Evolutionary conservation across 768 basidiomycete genomes (phyloP), one percentile per base, ranked within the genome.

Genomic region (Boletus vinaceobasis): DNA sequence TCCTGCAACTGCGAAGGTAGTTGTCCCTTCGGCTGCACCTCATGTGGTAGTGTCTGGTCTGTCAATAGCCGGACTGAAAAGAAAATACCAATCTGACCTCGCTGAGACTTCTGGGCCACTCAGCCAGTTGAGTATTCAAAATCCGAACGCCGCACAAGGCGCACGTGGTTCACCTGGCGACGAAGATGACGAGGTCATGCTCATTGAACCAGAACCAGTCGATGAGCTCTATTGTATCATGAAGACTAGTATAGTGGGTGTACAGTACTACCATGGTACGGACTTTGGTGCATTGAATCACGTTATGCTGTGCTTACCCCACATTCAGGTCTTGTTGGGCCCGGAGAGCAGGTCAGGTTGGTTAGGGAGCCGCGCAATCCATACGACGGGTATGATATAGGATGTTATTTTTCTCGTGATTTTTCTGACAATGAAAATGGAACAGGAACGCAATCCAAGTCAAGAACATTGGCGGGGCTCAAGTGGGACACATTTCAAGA

Each of bases 401-500:
- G 10, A 29, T 31, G 5, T 3, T 9, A 7, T 23, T 14, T 14
- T 43, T 39, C 5, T 21, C 0, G 11, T 17, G 21, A 35, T 19
- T 35, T 5, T 43, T 15, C 27, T 36, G 8, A 52, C 17, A 19
- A 49, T 13, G 27, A 52, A 46, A 1, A 44, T 4, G 23, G 29
- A 17, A 46, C 50, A 90, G 87, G 29, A 90, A 91, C 68, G 87
- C 88, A 2, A 85, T 92, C 26, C 82, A 90, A 74, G 91, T 94
- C 27, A 77, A 81, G 65, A 95, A 95, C 64, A 91, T 93, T 39
- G 75, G 79, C 2, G 75, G 77, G 1, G 73, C 73, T 13, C 87
- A 93, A 78, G 91, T 95, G 3, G 93, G 93, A 2, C 93, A 94
- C 70, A 66, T 94, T 23, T 85, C 89, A 2, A 78, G 80, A 33